Conservation (phyloP, 495 filamentous ascomycete genomes). For the Hypomontagnella monticulosa region DNA sequence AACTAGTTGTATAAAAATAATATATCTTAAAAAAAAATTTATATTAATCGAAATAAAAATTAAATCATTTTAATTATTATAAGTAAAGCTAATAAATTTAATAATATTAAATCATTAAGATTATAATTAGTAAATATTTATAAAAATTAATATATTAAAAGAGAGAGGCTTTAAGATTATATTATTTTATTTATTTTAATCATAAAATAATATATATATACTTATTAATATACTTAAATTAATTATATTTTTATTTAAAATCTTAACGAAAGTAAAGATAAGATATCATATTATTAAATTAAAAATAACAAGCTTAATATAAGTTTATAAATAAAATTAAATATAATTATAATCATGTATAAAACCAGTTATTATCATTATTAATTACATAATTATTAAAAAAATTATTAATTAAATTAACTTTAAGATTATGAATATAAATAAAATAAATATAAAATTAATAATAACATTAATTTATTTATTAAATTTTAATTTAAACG, state of each 20-base stretch:
- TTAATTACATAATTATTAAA: no score
- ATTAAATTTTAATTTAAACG: no score
- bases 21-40: not conserved
- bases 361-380: no score
- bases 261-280: no score
- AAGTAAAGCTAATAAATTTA: not conserved
- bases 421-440: no score
- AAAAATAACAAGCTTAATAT: no score
- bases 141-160: slow-evolving; percentile 1
- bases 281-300: no score
- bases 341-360: no score
- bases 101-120: not conserved
- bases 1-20: not conserved
- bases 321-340: no score
- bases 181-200: not conserved
- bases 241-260: not conserved
- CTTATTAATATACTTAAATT: not conserved
- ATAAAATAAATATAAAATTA: no score
- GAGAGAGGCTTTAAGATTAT: slow-evolving; percentile 1
- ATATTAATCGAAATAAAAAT: not conserved
- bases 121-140: not conserved
- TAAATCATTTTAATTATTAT: not conserved
- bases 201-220: not conserved
- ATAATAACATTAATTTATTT: no score
- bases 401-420: no score